A percentile compares a stretch with the other conserved stretches of the same genome.
phyloP scores from a whole-genome alignment of 2,329 filamentous ascomycete species.

The Verticillium alfalfae region DNA sequence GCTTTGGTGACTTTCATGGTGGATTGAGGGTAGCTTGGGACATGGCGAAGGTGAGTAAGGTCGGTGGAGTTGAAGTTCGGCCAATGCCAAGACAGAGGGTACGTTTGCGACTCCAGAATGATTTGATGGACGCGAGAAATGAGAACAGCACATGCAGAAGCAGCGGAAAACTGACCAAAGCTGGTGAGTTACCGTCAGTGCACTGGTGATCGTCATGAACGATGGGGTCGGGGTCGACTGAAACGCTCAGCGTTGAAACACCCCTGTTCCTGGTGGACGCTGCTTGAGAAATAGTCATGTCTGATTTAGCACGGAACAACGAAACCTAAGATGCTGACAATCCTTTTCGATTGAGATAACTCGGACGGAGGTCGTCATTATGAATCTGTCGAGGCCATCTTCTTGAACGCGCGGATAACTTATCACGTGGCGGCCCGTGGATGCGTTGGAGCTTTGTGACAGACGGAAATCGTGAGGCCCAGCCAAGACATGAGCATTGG shows the following conservation, averaged over 20 bases:
- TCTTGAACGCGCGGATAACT: background rate
- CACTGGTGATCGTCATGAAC: background rate
- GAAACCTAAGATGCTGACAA: too few relatives aligned
- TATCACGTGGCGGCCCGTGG: background rate
- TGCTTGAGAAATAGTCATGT: background rate
- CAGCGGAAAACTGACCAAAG: too few relatives aligned
- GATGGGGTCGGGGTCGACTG: background rate
- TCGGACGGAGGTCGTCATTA: too few relatives aligned
- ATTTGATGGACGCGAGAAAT: background rate
- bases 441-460: background rate
- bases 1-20: background rate
- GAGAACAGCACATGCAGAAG: background rate
- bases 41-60: background rate
- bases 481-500: background rate
- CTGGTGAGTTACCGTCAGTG: background rate
- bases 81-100: background rate
- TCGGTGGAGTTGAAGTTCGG: background rate
- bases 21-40: background rate
- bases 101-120: too few relatives aligned
- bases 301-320: too few relatives aligned
- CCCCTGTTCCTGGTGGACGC: background rate
- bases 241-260: background rate
- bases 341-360: too few relatives aligned
- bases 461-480: background rate
- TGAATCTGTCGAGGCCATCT: background rate